Base-by-base conservation (phyloP, 2,329 filamentous ascomycete genomes). In the Grosmannia huntii region DNA sequence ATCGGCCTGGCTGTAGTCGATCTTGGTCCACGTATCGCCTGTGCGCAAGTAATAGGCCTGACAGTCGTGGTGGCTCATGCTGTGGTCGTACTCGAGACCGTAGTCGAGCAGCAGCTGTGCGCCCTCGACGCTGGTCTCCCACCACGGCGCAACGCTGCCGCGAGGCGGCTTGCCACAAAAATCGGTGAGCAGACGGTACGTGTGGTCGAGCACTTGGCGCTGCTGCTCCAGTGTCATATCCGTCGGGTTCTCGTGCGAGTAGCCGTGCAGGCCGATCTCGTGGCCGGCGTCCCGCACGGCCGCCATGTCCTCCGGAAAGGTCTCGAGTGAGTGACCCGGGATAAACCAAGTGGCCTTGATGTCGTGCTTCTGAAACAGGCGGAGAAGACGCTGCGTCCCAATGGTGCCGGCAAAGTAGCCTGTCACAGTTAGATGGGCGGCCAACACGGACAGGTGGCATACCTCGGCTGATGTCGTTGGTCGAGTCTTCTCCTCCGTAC, bases 121-220 rank as follows among this genome's bases (percentile, higher is more conserved):
- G 4, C 84, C 85, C 66, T 89, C 86, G 62, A 81, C 77, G 60
- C 79, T 84, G 0, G 81, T 83, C 66, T 90, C 86, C 86, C 86
- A 90, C 76, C 72, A 90, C 0, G 87, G 87, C 0, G 86, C 86
- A 0, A 90, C 86, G 48, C 79, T 84, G 1, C 87, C 87, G 0
- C 85, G 74, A 0, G 87, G 87, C 1, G 83, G 84, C 70, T 88
- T 88, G 6, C 87, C 84, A 48, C 79, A 80, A 65, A 91, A 86
- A 0, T 85, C 81, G 0, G 82, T 88, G 36, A 90, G 76, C 69
- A 90, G 76, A 25, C 79, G 78, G 66, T 84, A 89, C 21, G 85
- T 89, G 69, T 88, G 87, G 65, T 87, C 83, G 6, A 92, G 76
- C 16, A 92, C 84, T 59, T 87, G 85, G 19, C 78, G 79, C 68